A percentile compares a stretch with the other conserved stretches of the same genome.
Evolutionary conservation across 495 filamentous ascomycete genomes (phyloP).

Genomic region (Aspergillus steynii): DNA sequence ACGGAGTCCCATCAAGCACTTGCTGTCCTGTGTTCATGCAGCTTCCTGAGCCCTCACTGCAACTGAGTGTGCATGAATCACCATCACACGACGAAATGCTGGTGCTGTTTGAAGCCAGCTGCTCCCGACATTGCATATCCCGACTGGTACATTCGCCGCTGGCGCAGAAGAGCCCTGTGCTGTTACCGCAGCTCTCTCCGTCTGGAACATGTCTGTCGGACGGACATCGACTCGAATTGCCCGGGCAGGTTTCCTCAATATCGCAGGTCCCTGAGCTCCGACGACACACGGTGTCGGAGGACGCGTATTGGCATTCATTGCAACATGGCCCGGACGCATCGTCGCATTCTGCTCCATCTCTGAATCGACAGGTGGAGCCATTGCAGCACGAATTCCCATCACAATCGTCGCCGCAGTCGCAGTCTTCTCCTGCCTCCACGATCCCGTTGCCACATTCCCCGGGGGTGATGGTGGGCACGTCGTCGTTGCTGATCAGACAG

Average conservation of each 20-base stretch:
- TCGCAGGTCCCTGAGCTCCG: conserved; percentile 72
- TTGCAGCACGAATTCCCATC: conserved; percentile 68
- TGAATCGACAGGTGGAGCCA: conserved; percentile 81
- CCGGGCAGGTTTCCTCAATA: conserved; percentile 73
- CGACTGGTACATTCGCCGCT: conserved; percentile 85
- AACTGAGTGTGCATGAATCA: conserved; percentile 73
- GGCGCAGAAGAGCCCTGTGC: conserved; percentile 63
- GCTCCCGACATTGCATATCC: conserved; percentile 44
- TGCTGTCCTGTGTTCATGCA: conserved; percentile 79
- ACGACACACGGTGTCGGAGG: conserved; percentile 66
- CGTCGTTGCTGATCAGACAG: conserved; percentile 74
- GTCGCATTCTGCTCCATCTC: conserved; percentile 69
- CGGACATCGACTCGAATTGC: conserved; percentile 66
- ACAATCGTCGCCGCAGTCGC: conserved; percentile 85
- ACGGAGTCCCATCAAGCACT: conserved; percentile 82
- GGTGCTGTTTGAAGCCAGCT: conserved; percentile 1
- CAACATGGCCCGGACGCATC: conserved; percentile 82
- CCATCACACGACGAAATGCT: conserved; percentile 40
- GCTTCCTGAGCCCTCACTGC: conserved; percentile 60
- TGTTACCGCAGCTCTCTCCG: conserved; percentile 59
- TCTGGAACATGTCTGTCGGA: conserved; percentile 60
- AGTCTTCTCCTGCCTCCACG: conserved; percentile 88
- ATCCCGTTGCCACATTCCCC: conserved; percentile 90
- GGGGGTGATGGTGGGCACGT: conserved; percentile 68
- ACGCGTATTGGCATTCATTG: conserved; percentile 65